A percentile compares a stretch with the other conserved stretches of the same genome.
These are phyloP conservation scores for Boletus huronensis DNA, from an alignment of 768 basidiomycete genomes.

Conservation along the genomic window DNA sequence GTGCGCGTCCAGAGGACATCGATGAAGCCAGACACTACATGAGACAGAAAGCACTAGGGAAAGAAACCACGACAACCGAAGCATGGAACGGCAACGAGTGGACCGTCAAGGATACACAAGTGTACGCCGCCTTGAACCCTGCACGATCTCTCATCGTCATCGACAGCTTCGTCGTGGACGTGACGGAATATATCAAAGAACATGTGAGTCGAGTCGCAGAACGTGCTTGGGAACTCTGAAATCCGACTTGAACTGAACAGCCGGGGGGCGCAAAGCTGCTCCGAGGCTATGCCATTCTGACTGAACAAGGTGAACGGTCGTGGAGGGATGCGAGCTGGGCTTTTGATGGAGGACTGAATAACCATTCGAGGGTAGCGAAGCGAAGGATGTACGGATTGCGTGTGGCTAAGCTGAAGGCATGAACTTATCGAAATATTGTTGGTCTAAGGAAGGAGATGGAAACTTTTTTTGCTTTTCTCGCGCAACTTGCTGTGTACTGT, in stretches of 20 bases:
- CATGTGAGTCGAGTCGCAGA: slow-evolving; percentile 1
- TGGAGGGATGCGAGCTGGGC: slow-evolving; percentile 14
- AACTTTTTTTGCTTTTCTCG: background rate
- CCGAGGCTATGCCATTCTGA: background rate
- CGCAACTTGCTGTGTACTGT: background rate
- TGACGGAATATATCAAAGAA: slow-evolving; percentile 2
- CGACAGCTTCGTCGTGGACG: slow-evolving; percentile 9
- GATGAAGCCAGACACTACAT: slow-evolving; percentile 6
- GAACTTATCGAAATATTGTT: background rate
- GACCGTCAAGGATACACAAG: background rate
- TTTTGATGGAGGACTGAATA: slow-evolving; percentile 8
- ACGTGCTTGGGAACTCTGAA: background rate
- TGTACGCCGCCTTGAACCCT: background rate
- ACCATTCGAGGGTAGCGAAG: slow-evolving; percentile 5
- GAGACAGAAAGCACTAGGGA: slow-evolving; percentile 3
- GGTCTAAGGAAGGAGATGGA: too few species aligned
- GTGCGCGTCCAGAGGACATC: slow-evolving; percentile 5
- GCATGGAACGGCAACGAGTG: slow-evolving; percentile 4
- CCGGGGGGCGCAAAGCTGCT: slow-evolving; percentile 6
- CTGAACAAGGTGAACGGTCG: background rate
- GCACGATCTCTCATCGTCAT: slow-evolving; percentile 3
- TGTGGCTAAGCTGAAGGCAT: slow-evolving; percentile 4
- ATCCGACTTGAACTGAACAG: slow-evolving; percentile 1
- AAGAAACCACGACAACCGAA: background rate
- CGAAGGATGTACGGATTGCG: background rate